A percentile compares a stretch with the other conserved stretches of the same genome.
Conservation (phyloP, 495 filamentous ascomycete genomes). For the Neurospora sp. region DNA sequence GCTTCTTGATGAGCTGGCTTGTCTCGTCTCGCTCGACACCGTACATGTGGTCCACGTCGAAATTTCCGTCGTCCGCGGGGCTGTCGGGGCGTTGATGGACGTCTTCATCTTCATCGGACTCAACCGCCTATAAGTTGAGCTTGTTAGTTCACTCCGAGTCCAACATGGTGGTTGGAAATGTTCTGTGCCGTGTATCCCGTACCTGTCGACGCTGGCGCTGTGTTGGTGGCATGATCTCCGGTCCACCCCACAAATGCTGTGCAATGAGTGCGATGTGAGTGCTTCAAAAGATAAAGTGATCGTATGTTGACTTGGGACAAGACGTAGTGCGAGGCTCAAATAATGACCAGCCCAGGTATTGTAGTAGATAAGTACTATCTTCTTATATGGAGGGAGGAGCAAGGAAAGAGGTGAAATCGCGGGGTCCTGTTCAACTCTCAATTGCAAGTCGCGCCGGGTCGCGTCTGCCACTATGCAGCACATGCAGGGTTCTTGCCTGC, state of each 20-base stretch:
- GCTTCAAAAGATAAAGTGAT: neutral
- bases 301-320: neutral
- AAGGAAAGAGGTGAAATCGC: neutral
- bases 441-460: conserved; percentile 1
- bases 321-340: neutral
- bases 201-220: conserved; percentile 1
- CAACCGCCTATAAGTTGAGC: neutral
- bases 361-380: neutral
- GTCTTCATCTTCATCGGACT: conserved; percentile 18
- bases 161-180: neutral
- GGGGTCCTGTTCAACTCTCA: neutral
- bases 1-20: conserved; percentile 67
- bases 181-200: neutral
- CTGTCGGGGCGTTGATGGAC: conserved; percentile 4
- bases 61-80: conserved; percentile 16
- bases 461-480: conserved; percentile 4
- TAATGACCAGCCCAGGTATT: neutral
- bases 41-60: conserved; percentile 31
- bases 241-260: neutral
- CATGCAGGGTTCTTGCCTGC: conserved; percentile 12
- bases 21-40: conserved; percentile 25
- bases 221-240: conserved; percentile 2
- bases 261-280: neutral
- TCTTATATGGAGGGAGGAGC: neutral
- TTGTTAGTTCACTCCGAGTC: neutral